Evolutionary conservation across 2,329 filamentous ascomycete species (phyloP).

Genomic region (Leptographium radiaticola): DNA sequence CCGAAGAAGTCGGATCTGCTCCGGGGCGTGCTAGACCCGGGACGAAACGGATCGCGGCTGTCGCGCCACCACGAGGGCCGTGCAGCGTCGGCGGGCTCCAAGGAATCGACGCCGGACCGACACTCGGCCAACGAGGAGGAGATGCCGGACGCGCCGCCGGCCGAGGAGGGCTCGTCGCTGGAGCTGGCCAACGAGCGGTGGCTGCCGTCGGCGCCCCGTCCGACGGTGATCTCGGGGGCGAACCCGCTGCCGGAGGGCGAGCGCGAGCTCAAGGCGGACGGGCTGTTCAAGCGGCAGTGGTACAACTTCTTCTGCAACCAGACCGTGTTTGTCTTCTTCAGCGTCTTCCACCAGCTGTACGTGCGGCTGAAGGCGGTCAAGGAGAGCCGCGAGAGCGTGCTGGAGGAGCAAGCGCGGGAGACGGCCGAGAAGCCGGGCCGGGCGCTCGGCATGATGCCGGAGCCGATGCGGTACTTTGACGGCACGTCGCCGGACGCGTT

Average conservation of each 20-base stretch:
- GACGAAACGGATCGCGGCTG: constrained; percentile 48
- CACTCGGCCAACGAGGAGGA: constrained; percentile 70
- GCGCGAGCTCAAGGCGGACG: constrained; percentile 59
- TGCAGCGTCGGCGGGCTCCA: constrained; percentile 62
- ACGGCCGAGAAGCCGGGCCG: constrained; percentile 68
- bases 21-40: constrained; percentile 71
- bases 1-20: constrained; percentile 71
- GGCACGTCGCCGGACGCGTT: constrained; percentile 52
- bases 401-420: constrained; percentile 59
- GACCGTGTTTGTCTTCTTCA: constrained; percentile 88
- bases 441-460: constrained; percentile 72
- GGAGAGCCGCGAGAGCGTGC: constrained; percentile 59
- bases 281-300: constrained; percentile 65
- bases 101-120: constrained; percentile 78
- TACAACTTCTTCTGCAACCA: constrained; percentile 90
- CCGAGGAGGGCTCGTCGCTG: constrained; percentile 25
- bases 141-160: constrained; percentile 44
- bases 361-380: constrained; percentile 75
- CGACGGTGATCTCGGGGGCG: constrained; percentile 38
- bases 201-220: constrained; percentile 48
- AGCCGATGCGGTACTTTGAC: constrained; percentile 66
- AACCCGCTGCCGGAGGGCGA: constrained; percentile 41
- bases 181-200: constrained; percentile 52
- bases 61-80: constrained; percentile 60
- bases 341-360: constrained; percentile 85